Evolutionary conservation across 306 rosid species (phyloP), one percentile per base, ranked within the genome.

Genomic region (Trifolium dubium): DNA sequence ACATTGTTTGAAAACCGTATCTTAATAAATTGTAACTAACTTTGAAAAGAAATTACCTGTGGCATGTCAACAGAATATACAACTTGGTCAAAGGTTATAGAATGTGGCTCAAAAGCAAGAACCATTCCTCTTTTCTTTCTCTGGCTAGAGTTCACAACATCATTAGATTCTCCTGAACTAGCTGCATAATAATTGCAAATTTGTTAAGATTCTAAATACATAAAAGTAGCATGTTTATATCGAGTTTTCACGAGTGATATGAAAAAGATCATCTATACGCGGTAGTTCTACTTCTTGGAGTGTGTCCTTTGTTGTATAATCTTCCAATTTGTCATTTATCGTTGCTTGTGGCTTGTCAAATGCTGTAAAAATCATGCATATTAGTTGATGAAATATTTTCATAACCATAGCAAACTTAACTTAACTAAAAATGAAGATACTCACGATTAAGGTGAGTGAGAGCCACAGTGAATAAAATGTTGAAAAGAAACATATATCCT

Each of bases 21-120:
- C 18, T 32, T 41, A 50, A 53, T 41, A 50, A 53, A 40, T 29
- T 64, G 28, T 46, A 15, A 37, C 56, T 3, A 54, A 54, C 31
- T 46, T 66, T 46, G 46, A 63, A 34, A 32, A 6, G 54, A 50
- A 46, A 29, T 61, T 80, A 87, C 91, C 78, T 75, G 87, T 31
- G 89, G 91, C 91, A 87, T 87, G 78, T 88, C 88, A 23, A 88
- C 89, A 28, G 92, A 81, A 73, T 88, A 88, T 37, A 47, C 50
- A 1, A 88, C 62, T 10, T 88, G 79, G 49, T 88, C 85, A 50
- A 88, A 88, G 17, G 86, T 79, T 43, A 88, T 85, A 1, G 80
- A 74, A 74, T 85, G 81, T 8, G 85, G 87, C 9, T 82, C 87
- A 59, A 85, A 87, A 19, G 91, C 89, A 85, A 87, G 91, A 80